Percentiles rank a stretch among this genome's conserved stretches.
These are phyloP conservation scores for Apiotrichum gamsii DNA, from an alignment of 1,284 basidiomycete genomes.

Conservation along the genomic window DNA sequence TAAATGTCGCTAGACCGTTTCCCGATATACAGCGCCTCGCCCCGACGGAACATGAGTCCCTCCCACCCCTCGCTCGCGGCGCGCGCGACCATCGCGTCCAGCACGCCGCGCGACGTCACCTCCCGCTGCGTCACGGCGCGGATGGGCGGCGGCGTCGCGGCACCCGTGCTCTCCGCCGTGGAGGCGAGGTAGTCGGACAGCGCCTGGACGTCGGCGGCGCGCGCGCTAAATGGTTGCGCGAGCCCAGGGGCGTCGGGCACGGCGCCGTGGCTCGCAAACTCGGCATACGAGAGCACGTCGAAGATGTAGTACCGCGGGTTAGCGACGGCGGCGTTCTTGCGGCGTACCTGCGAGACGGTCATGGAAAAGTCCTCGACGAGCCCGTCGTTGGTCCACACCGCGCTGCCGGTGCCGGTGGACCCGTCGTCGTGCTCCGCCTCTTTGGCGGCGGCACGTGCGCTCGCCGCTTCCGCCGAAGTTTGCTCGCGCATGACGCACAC, in stretches of 20 bases:
- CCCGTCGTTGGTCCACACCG: slow-evolving; percentile 24
- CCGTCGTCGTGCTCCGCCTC: neutral
- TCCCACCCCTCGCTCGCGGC: slow-evolving; percentile 43
- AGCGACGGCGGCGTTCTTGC: slow-evolving; percentile 18
- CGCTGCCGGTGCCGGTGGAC: neutral
- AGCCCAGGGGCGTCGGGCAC: neutral
- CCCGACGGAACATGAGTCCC: slow-evolving; percentile 39
- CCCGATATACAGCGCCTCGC: slow-evolving; percentile 38
- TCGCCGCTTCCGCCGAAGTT: neutral
- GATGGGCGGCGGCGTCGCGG: slow-evolving; percentile 13
- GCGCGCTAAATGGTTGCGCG: slow-evolving; percentile 22
- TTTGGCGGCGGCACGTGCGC: neutral
- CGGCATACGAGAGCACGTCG: slow-evolving; percentile 34
- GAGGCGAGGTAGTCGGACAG: neutral
- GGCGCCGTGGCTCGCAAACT: slow-evolving; percentile 9
- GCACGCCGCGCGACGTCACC: slow-evolving; percentile 18
- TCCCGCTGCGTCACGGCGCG: slow-evolving; percentile 28
- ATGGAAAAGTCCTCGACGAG: slow-evolving; percentile 38
- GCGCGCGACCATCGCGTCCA: slow-evolving; percentile 32
- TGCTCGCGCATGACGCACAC: slow-evolving; percentile 33
- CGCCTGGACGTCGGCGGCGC: slow-evolving; percentile 13
- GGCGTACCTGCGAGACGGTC: slow-evolving; percentile 31
- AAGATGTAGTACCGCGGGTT: slow-evolving; percentile 38
- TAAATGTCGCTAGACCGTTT: slow-evolving; percentile 35
- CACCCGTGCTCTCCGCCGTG: too few relatives aligned